Base-by-base conservation (phyloP, 441 rosid genomes). In the Populus hybrid region DNA sequence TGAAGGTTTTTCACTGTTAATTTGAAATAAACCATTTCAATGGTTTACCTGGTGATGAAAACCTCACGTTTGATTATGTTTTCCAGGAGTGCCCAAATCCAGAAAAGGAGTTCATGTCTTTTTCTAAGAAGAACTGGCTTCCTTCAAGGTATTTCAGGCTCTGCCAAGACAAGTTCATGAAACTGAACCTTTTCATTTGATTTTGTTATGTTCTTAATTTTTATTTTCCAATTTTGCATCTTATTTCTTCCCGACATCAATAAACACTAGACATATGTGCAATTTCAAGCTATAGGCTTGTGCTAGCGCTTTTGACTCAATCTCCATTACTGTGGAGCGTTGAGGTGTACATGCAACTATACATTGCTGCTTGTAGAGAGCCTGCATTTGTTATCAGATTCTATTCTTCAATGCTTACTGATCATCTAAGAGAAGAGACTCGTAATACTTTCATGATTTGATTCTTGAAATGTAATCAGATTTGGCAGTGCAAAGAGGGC, bases 41-140 rank as follows among this genome's bases (percentile, higher is more conserved):
- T 65, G 28, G 53, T 35, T 59, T 30, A 73, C 19, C 67, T 40
- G 12, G n/a, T 35, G 72, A 72, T 63, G 34, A 80, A 70, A 74
- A 21, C 70, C 77, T 86, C 63, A 76, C 50, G 24, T 65, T 74
- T 30, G 14, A 4, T 19, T n/a, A 36, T 77, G 28, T 75, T 76
- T 78, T 83, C 38, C 81, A 93, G 99, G 92, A 88, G 67, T 83
- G 74, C 79, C 83, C 88, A n/a, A 71, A 82, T 82, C 89, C 89
- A 67, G 79, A 80, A 40, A 84, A 86, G 59, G 88, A 91, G 67
- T 87, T 87, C 75, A 87, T 87, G 80, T 80, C 91, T 38, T 80
- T 85, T 79, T 81, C 92, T 72, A 88, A 85, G 81, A 94, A 83
- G 76, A 85, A 86, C 77, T 89, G 94, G 90, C 86, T 88, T 35